These are phyloP conservation scores for Mallotus japonicus DNA, from an alignment of 441 rosid genomes.

Conservation along the genomic window DNA sequence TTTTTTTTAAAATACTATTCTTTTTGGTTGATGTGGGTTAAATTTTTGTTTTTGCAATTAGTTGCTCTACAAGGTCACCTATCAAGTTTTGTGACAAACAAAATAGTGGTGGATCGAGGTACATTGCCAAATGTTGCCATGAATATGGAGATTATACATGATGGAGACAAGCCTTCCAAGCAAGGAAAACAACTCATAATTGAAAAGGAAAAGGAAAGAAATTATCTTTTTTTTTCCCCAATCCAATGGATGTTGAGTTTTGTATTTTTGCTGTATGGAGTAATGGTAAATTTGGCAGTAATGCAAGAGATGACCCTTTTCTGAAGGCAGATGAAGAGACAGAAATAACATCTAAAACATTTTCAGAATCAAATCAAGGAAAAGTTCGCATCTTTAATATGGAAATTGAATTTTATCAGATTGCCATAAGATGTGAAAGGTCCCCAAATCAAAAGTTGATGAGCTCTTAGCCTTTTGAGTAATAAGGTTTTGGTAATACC, in stretches of 20 bases:
- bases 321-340: neutral
- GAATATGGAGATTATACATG: neutral
- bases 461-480: no score
- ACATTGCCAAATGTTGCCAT: conserved; percentile 25
- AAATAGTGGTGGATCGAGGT: neutral
- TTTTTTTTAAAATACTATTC: no score
- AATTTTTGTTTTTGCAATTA: conserved; percentile 7
- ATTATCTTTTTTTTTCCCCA: no score
- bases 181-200: conserved; percentile 16
- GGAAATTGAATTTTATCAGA: no score
- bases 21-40: conserved; percentile 2
- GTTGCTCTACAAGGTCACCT: conserved; percentile 15
- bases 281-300: neutral
- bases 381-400: no score
- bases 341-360: neutral
- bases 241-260: neutral
- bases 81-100: conserved; percentile 17
- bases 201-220: neutral
- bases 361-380: neutral
- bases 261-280: neutral
- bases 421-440: no score
- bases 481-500: no score
- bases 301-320: neutral
- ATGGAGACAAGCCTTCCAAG: conserved; percentile 12
- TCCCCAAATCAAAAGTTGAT: no score